Base-by-base conservation (phyloP, 2,329 filamentous ascomycete genomes). In the Purpureocillium lavendulum region DNA sequence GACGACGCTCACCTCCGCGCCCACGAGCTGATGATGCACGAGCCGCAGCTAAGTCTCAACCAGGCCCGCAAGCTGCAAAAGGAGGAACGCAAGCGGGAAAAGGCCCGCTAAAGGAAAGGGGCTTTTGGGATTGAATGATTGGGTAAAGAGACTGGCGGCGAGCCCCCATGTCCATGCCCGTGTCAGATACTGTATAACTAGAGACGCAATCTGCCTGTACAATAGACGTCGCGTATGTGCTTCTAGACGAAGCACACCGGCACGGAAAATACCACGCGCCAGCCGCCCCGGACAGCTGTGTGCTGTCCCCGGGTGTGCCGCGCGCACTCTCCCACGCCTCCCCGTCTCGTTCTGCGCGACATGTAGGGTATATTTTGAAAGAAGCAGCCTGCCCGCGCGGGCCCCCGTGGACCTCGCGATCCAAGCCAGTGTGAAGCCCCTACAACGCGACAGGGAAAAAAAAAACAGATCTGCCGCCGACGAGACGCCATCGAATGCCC, bases 41-140 rank as follows among this genome's bases (percentile, higher is more conserved):
- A 74, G 14, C 64, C 70, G 17, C 57, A 58, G 13, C 53, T 77
- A 40, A 87, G 83, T 57, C 55, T 85, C 51, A 82, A 70, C 49
- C 83, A 86, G 62, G 83, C 82, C 7, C 72, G 71, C 51, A 87
- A 81, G 66, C 66, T 63, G 44, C 75, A 78, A 45, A 85, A 83
- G 60, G 72, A 76, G 54, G 69, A 64, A 38, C 65, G 70, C 41
- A 73, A 70, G 49, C 69, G 67, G 52, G 59, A 40, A 40, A 48
- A n/a, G 21, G 36, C 36, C n/a, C 24, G 7, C 7, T 33, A 11
- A 18, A n/a, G n/a, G n/a, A n/a, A n/a, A n/a, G n/a, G n/a, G n/a
- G n/a, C n/a, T n/a, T n/a, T n/a, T n/a, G n/a, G n/a, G n/a, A n/a
- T n/a, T n/a, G n/a, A n/a, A n/a, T n/a, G n/a, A n/a, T n/a, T n/a